phyloP scores from a whole-genome alignment of 73 alveolate species.

The Uronychia binucleata region DNA sequence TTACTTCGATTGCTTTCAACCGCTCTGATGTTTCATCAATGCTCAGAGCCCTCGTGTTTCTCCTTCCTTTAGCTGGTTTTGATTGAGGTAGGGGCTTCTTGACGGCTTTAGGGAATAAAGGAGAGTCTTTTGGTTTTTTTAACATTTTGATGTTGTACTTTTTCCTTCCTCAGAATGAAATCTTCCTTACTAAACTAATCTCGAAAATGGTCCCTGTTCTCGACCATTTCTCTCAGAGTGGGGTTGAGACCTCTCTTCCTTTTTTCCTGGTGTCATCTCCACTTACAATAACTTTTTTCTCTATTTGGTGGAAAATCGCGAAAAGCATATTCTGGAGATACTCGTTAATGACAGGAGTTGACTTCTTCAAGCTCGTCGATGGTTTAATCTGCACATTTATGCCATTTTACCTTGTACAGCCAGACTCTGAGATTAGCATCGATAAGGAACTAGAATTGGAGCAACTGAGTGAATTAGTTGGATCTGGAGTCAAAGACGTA shows the following conservation, averaged over 20 bases:
- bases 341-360: not conserved
- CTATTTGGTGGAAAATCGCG: not conserved
- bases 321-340: not conserved
- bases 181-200: not conserved
- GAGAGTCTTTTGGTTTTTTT: not conserved
- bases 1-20: too few species aligned
- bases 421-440: not conserved
- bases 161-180: not conserved
- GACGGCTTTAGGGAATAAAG: not conserved
- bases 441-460: not conserved
- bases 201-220: not conserved
- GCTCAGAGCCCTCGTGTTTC: too few species aligned
- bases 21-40: too few species aligned
- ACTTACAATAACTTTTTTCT: not conserved
- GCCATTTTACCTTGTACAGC: too few species aligned
- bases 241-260: not conserved
- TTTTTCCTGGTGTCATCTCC: not conserved
- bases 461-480: not conserved
- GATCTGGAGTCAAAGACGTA: too few species aligned
- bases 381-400: not conserved
- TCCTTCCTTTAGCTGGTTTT: not conserved
- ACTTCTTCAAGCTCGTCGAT: not conserved
- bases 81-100: not conserved
- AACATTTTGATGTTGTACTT: not conserved
- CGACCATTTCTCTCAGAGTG: not conserved